Evolutionary conservation across 805 yeast species (phyloP).

Genomic region (Candida ponderosae): DNA sequence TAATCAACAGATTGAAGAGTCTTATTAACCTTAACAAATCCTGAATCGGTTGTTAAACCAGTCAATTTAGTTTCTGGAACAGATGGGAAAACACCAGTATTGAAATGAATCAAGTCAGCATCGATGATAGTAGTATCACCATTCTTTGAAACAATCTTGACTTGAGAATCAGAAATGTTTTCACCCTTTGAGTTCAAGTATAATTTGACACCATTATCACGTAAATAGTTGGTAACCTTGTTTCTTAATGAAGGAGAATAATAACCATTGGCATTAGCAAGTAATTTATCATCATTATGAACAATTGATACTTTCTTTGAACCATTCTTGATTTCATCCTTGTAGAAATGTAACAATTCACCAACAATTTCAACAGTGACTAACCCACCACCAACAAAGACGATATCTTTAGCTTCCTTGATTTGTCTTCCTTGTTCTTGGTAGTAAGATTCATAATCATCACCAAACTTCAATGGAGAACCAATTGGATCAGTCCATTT

Average conservation of each 20-base stretch:
- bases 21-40: constrained; percentile 6
- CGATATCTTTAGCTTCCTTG: constrained; percentile 18
- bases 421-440: constrained; percentile 9
- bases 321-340: constrained; percentile 7
- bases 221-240: constrained; percentile 10
- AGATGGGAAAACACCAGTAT: constrained; percentile 5
- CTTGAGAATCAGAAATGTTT: background rate
- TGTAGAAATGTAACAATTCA: constrained; percentile 19
- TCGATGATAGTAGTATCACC: background rate
- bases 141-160: background rate
- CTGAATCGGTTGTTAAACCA: background rate
- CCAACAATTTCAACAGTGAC: constrained; percentile 25
- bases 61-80: constrained; percentile 6
- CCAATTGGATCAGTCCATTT: constrained; percentile 21
- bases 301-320: constrained; percentile 12
- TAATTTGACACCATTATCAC: constrained; percentile 10
- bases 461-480: constrained; percentile 7
- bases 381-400: constrained; percentile 26
- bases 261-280: constrained; percentile 6
- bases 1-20: constrained; percentile 2
- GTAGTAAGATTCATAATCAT: constrained; percentile 9
- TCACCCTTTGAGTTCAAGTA: constrained; percentile 1
- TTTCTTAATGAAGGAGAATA: constrained; percentile 9
- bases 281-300: constrained; percentile 5
- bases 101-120: background rate